Base-by-base conservation (phyloP, 2,329 filamentous ascomycete species). In the Verticillium zaregamsianum region DNA sequence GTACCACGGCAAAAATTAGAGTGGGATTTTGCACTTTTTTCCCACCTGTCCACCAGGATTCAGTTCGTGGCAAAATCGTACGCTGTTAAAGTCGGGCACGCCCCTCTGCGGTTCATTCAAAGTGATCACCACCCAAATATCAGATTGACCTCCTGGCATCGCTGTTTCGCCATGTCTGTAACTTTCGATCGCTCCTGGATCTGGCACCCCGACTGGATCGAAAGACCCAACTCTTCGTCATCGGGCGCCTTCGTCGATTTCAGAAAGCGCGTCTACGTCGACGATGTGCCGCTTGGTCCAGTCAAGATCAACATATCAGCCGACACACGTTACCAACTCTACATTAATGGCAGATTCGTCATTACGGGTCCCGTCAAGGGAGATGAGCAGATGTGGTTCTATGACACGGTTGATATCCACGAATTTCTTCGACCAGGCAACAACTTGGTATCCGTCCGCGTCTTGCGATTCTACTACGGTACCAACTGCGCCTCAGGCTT, bases 301-400 rank as follows among this genome's bases (percentile, higher is more conserved):
- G 59, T 64, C 1, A 25, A 58, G 1, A 54, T 70, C 8, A 60
- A 68, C 28, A 66, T 71, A 61, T 66, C 69, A 0, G 69, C 68
- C 17, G 69, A 71, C 59, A 71, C 69, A 1, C 62, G 65, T 32
- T 71, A 70, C 55, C 67, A 66, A 32, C 64, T 71, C 7, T 68
- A 66, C 31, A 57, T 69, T 39, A 71, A 70, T 59, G 57, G 62
- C 2, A 20, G 55, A 3, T 59, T 63, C 9, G 62, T 66, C n/a
- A 60, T 63, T 28, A 65, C 67, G 11, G 69, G 69, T 0, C 69
- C 68, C 3, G 66, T 65, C 23, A 69, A 69, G 55, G 66, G 68
- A 28, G 65, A 69, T 37, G 60, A 60, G 5, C 57, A 60, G 20
- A 63, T 67, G 8, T 70, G 68, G 69, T 70, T 68, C 59, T 68